Base-by-base conservation (phyloP, 306 rosid species). In the Dalbergia oliveri region DNA sequence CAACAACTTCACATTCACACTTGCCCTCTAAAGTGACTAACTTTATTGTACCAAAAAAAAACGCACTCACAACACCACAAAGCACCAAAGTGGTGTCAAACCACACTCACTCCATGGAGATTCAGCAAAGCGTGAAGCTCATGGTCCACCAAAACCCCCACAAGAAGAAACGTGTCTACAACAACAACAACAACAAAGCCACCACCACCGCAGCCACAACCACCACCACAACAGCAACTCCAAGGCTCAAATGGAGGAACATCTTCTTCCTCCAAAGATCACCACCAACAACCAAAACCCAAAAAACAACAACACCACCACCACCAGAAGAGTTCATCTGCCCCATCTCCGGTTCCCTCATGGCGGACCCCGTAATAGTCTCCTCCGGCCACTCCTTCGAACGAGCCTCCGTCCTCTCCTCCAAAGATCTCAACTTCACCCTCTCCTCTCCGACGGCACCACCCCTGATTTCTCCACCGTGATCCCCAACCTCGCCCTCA, bases 331-430 rank as follows among this genome's bases (percentile, higher is more conserved):
- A 95, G 73, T 93, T 95, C 66, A 76, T 95, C 19, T 95, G 99
- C 50, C 97, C 98, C 49, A 83, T 95, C 63, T 72, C 93, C 2
- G 88, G 91, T 13, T 78, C 88, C 51, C 82, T 96, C 51, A 96
- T 96, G 97, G 89, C 86, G 8, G 97, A 96, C 80, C 99, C 99
- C 0, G 97, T 96, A 2, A 96, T 96, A 39, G 91, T 93, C 79
- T 79, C 98, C 45, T 93, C 99, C 0, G 99, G 99, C 35, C 97
- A 96, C 77, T 90, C 98, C 72, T 93, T 91, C 81, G 98, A 96
- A 34, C 81, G 93, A 0, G 70, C 81, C 82, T 86, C 92, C 56
- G 87, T 89, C 59, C 86, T 86, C 18, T 85, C 86, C 11, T 91
- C 94, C 43, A 82, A 89, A 84, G 79, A 85, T 56, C 73, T 86